Base-by-base conservation (phyloP, 1,139 yeast genomes). In the Kodamaea plutei region DNA sequence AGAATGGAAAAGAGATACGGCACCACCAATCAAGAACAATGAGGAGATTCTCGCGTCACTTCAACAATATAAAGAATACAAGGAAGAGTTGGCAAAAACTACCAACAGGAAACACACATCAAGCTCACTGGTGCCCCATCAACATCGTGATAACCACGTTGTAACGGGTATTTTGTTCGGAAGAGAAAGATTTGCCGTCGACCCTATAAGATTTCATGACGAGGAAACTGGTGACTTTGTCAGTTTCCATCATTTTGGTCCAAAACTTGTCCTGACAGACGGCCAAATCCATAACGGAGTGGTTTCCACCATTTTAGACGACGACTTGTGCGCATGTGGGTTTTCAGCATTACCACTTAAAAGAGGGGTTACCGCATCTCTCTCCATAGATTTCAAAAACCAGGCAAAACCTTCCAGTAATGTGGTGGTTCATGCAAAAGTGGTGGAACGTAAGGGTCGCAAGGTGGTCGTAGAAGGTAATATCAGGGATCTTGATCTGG, bases 201-300 rank as follows among this genome's bases (percentile, higher is more conserved):
- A 81, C 42, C 91, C 93, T 0, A 55, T 80, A 10, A 61, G 78
- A 6, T 76, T 79, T 47, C 46, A 64, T 27, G 66, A 79, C 45
- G 56, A 55, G 10, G 44, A 58, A 10, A 57, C 61, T 2, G 74
- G 75, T 2, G 72, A 73, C 40, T 47, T 81, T 35, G 67, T 68
- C 4, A 74, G 78, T 5, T 79, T 83, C 48, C 79, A 79, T 48
- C 87, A 84, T 45, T 56, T 88, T 30, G 96, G 96, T 0, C 54
- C 63, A 4, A 68, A 71, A 27, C 56, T 89, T 22, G 67, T 79
- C 7, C 83, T 84, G 28, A 76, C 77, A 40, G 83, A 77, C 37
- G 87, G 87, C 0, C 76, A 77, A 33, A 73, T 91, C 19, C 97
- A 91, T 50, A 89, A 91, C 43, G 98, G 98, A 1, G 68, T 89